Base-by-base conservation (phyloP, 371 early-diverging fungal genomes). In the Mucor saturninus region DNA sequence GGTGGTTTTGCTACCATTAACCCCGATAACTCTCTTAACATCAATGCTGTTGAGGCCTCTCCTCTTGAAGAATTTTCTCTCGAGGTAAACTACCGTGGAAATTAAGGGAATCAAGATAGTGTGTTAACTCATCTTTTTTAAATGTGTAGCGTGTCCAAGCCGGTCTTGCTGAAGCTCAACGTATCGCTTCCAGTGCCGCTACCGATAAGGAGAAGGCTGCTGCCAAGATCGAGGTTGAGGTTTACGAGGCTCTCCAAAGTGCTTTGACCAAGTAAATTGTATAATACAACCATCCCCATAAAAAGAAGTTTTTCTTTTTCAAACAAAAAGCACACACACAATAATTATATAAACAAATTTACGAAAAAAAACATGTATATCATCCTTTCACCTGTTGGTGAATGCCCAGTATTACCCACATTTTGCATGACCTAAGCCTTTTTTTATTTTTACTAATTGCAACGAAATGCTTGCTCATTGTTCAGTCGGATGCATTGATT, bases 1-100 rank as follows among this genome's bases (percentile, higher is more conserved):
- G 99, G 99, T 64, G 99, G 99, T 39, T 98, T 98, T 71, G 96
- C 97, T 64, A 88, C 91, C 67, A 89, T 98, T 82, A 96, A 98
- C 90, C 93, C 96, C 64, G 95, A 98, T 80, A 96, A 95, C 43
- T 82, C 93, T 61, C 85, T 98, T 63, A 95, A 96, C 90, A 95
- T 98, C 82, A 97, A 95, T 77, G 99, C 97, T 60, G 86, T 95
- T 26, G 99, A 98, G 83, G 99, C 98, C 56, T 88, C 91, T 76
- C 84, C 93, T 62, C 75, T 98, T 32, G 95, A 93, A 56, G 90
- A 96, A 42, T 70, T 98, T 70, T 94, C 94, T 64, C 56, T 83
- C 45, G 92, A 92, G 75, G 89, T 85, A 80, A 71, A 21, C 21
- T 21, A 21, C 21, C 21, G 21, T 21, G 21, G 21, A 21, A 21